phyloP scores from a whole-genome alignment of 495 filamentous ascomycete genomes.

The Penicillium nucicola region DNA sequence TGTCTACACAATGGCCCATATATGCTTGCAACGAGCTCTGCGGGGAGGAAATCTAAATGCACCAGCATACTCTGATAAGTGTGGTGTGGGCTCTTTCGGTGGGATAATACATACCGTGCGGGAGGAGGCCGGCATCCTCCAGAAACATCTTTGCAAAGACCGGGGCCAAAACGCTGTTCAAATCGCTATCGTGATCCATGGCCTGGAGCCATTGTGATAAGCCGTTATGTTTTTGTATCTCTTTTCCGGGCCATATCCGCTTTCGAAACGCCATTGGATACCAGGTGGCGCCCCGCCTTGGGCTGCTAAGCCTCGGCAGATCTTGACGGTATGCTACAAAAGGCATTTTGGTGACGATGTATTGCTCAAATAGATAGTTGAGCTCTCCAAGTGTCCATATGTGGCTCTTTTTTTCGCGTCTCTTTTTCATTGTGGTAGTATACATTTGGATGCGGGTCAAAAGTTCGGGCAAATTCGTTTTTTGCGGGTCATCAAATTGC shows the following conservation, averaged over 20 bases:
- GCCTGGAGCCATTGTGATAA: background rate
- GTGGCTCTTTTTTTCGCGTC: background rate
- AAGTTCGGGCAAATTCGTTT: background rate
- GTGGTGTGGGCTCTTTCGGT: background rate
- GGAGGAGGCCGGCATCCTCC: background rate
- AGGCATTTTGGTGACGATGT: background rate
- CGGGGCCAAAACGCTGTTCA: background rate
- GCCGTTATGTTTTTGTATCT: background rate
- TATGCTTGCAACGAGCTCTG: background rate
- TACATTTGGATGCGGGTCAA: background rate
- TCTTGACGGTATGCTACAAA: background rate
- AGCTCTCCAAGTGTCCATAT: background rate
- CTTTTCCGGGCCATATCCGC: background rate
- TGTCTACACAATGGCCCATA: slow-evolving; percentile 1
- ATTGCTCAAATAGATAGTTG: background rate
- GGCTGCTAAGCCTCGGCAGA: background rate
- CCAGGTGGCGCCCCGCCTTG: background rate
- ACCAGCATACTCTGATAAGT: background rate
- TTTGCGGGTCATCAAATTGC: background rate
- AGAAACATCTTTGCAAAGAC: background rate
- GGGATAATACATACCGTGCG: background rate
- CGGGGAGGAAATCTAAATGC: background rate
- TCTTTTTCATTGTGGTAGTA: background rate
- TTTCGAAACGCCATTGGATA: background rate
- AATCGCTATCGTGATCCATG: background rate